Conservation (phyloP, 768 basidiomycete species). For the Pleurotus citrinopileatus region DNA sequence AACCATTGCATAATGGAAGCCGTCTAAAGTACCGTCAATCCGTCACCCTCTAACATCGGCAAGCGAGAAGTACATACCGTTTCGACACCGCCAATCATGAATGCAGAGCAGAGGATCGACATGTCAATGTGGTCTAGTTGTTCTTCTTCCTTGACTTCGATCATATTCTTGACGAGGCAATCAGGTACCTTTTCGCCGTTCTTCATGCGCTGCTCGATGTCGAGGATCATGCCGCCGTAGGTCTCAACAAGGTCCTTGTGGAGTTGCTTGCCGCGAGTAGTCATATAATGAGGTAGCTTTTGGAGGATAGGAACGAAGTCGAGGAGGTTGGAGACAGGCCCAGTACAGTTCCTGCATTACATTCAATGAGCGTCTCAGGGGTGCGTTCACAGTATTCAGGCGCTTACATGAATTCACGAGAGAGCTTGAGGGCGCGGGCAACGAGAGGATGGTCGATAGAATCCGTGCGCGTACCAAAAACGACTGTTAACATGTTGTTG, state of each 20-base stretch:
- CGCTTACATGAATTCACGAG: conserved; percentile 44
- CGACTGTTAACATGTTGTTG: conserved; percentile 44
- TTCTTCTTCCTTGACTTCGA: conserved; percentile 31
- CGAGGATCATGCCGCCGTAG: conserved; percentile 36
- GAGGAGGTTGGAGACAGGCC: conserved; percentile 41
- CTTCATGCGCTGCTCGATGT: conserved; percentile 33
- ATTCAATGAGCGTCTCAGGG: background rate
- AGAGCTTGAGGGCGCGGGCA: conserved; percentile 29
- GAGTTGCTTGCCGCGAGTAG: conserved; percentile 34
- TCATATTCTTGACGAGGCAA: conserved; percentile 38
- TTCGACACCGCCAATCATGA: conserved; percentile 45
- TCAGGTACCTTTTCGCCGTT: conserved; percentile 36
- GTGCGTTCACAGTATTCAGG: background rate
- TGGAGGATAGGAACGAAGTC: conserved; percentile 45
- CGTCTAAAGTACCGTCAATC: conserved; percentile 21
- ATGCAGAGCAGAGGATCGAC: conserved; percentile 35
- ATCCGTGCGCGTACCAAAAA: conserved; percentile 40
- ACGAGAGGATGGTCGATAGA: conserved; percentile 35
- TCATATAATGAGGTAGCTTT: conserved; percentile 33
- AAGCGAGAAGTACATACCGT: conserved; percentile 25
- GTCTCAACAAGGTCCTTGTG: conserved; percentile 33
- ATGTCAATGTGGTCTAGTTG: conserved; percentile 36
- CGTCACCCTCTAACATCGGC: background rate
- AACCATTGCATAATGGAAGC: conserved; percentile 37
- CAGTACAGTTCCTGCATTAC: conserved; percentile 34